Conservation (phyloP, 306 rosid species). For the Acacia crassicarpa region DNA sequence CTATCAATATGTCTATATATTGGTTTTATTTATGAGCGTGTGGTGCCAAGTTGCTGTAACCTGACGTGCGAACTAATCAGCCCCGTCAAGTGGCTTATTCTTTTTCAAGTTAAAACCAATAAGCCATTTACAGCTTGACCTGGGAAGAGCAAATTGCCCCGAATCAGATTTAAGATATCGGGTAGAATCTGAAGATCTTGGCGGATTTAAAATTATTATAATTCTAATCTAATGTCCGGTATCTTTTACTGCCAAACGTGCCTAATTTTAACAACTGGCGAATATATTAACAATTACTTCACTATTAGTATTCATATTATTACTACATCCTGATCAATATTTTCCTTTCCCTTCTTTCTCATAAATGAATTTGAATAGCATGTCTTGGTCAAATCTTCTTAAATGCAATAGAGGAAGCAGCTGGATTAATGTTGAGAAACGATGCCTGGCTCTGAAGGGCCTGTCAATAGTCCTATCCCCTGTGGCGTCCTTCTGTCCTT, state of each 20-base stretch:
- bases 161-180: background rate
- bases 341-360: background rate
- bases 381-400: slow-evolving; percentile 38
- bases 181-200: background rate
- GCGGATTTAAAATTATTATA: background rate
- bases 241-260: background rate
- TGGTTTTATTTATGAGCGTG: slow-evolving; percentile 19
- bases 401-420: slow-evolving; percentile 26
- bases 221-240: background rate
- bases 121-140: background rate
- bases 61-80: slow-evolving; percentile 22
- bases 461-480: slow-evolving; percentile 45
- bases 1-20: background rate
- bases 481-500: slow-evolving; percentile 45
- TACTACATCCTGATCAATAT: background rate
- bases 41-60: slow-evolving; percentile 27
- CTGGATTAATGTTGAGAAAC: slow-evolving; percentile 46
- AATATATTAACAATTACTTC: background rate
- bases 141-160: background rate
- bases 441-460: slow-evolving; percentile 46
- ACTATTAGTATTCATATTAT: background rate
- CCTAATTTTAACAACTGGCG: slow-evolving; percentile 7
- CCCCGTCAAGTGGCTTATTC: slow-evolving; percentile 15
- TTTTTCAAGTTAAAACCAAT: background rate
- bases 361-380: slow-evolving; percentile 10